A percentile compares a stretch with the other conserved stretches of the same genome.
phyloP scores from a whole-genome alignment of 2,329 filamentous ascomycete genomes.

The Apiospora hydei region DNA sequence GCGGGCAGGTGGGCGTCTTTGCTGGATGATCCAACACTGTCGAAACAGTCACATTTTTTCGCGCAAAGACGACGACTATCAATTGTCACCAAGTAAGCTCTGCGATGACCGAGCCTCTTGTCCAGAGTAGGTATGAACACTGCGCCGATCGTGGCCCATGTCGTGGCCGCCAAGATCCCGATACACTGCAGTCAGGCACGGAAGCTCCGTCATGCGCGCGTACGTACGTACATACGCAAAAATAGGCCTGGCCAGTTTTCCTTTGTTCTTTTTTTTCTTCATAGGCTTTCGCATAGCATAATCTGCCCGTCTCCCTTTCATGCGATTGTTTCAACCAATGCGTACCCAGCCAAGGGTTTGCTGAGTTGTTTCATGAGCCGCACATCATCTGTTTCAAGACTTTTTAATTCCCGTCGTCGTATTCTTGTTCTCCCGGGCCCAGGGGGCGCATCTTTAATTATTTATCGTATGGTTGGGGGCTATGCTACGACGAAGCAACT shows the following conservation, averaged over 20 bases:
- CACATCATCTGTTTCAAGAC: slow-evolving; percentile 10
- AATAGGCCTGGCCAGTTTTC: background rate
- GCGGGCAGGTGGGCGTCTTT: background rate
- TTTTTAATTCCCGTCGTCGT: background rate
- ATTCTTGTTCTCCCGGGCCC: background rate
- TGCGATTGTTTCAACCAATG: slow-evolving; percentile 5
- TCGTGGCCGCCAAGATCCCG: background rate
- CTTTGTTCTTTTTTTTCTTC: background rate
- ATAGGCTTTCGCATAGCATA: background rate
- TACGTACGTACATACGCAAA: background rate
- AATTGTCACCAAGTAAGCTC: background rate
- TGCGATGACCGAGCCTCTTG: background rate
- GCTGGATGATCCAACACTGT: slow-evolving; percentile 2
- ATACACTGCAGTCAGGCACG: background rate
- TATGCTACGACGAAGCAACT: background rate
- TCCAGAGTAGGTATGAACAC: background rate
- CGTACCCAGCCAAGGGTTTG: background rate
- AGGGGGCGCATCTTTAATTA: background rate
- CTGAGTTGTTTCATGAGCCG: slow-evolving; percentile 18
- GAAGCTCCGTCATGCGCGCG: slow-evolving; percentile 3
- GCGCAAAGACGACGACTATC: background rate
- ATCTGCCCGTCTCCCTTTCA: background rate
- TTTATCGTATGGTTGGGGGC: background rate
- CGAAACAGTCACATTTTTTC: background rate
- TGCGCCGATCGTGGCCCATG: slow-evolving; percentile 1